Conservation (phyloP, 1,284 basidiomycete genomes). For the Trichosporon coremiiforme region DNA sequence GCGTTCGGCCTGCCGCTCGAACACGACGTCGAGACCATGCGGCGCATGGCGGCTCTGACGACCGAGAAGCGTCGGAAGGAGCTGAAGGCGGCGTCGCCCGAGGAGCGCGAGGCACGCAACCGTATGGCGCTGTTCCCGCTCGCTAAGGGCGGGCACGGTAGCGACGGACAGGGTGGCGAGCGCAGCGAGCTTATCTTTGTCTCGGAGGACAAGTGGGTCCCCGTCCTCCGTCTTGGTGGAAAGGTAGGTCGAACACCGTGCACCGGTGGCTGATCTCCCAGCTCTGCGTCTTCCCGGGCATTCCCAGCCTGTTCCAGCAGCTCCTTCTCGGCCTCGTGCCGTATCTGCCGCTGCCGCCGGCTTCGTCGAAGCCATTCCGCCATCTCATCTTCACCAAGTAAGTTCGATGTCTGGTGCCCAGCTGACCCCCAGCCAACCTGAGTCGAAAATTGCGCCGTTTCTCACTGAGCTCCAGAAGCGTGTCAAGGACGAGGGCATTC, state of each 20-base stretch:
- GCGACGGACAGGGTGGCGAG: slow-evolving; percentile 45
- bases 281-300: slow-evolving; percentile 87
- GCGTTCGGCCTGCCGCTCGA: slow-evolving; percentile 76
- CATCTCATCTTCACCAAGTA: slow-evolving; percentile 77
- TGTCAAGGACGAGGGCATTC: slow-evolving; percentile 73
- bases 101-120: slow-evolving; percentile 71
- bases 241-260: slow-evolving; percentile 58
- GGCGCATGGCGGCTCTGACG: slow-evolving; percentile 71
- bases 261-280: slow-evolving; percentile 27
- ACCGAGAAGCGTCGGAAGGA: slow-evolving; percentile 62
- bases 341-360: slow-evolving; percentile 74
- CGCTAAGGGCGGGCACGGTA: slow-evolving; percentile 36
- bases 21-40: slow-evolving; percentile 78
- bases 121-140: slow-evolving; percentile 82
- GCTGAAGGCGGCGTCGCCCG: slow-evolving; percentile 64
- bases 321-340: slow-evolving; percentile 72
- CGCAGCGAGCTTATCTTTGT: slow-evolving; percentile 75
- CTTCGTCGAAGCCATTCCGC: slow-evolving; percentile 68
- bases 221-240: slow-evolving; percentile 76
- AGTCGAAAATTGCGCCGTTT: slow-evolving; percentile 87
- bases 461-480: slow-evolving; percentile 75
- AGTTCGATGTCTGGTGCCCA: not conserved
- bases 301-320: slow-evolving; percentile 78
- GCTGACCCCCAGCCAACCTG: slow-evolving; percentile 64
- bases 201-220: slow-evolving; percentile 78